These are phyloP conservation scores for Ampelocalamus luodianensis DNA, from an alignment of 176 grass and related monocot species.

Conservation along the genomic window DNA sequence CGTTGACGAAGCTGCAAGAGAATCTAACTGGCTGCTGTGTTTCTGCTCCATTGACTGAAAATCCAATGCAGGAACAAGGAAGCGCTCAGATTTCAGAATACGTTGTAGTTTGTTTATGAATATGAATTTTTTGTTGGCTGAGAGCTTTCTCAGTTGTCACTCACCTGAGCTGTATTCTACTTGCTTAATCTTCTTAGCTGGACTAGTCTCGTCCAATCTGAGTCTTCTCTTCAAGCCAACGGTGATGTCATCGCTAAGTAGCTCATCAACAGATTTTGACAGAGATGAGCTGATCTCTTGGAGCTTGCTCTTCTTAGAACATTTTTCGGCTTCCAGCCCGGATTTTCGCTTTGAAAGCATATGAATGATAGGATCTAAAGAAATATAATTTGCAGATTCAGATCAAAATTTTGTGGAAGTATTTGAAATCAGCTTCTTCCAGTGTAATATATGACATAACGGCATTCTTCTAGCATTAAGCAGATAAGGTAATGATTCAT, in stretches of 20 bases:
- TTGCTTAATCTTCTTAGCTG: slow-evolving; percentile 57
- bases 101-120: not conserved
- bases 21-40: slow-evolving; percentile 47
- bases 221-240: slow-evolving; percentile 70
- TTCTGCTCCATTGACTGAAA: slow-evolving; percentile 31
- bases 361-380: slow-evolving; percentile 13
- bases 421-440: not conserved
- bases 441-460: not conserved
- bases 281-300: slow-evolving; percentile 15
- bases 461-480: not conserved
- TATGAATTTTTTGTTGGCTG: not conserved
- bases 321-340: not conserved
- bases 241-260: slow-evolving; percentile 49
- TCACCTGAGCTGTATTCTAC: slow-evolving; percentile 36
- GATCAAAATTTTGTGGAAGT: not conserved
- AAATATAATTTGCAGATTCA: not conserved
- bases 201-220: slow-evolving; percentile 54
- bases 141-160: not conserved
- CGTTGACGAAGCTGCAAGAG: slow-evolving; percentile 48
- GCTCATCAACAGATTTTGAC: not conserved
- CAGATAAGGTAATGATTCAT: not conserved
- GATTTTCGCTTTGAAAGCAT: slow-evolving; percentile 42
- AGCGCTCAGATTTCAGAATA: slow-evolving; percentile 7
- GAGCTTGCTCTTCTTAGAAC: slow-evolving; percentile 49
- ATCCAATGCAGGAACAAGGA: not conserved